Percentiles rank a stretch among this genome's conserved stretches.
phyloP scores from a whole-genome alignment of 495 filamentous ascomycete species.

The Monascus purpureus region DNA sequence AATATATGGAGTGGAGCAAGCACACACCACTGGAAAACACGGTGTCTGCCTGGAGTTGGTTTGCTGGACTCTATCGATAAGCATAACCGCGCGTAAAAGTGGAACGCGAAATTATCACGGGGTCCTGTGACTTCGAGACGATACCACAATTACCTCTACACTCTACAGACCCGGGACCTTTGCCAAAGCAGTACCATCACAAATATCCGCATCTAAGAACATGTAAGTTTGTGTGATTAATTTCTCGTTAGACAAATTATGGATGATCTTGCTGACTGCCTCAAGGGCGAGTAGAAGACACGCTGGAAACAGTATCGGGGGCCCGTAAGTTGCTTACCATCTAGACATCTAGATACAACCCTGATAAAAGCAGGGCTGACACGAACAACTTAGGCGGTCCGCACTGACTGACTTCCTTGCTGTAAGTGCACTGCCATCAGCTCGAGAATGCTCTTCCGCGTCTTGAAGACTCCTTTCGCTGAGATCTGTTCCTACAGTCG shows the following conservation, averaged over 20 bases:
- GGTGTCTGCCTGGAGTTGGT: too few relatives aligned
- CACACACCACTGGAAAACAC: too few relatives aligned
- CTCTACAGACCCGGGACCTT: too few relatives aligned
- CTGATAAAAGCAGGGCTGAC: too few relatives aligned
- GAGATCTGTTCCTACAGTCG: conserved; percentile 30
- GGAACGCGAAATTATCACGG: conserved; percentile 35
- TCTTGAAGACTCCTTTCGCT: conserved; percentile 1
- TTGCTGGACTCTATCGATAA: too few relatives aligned
- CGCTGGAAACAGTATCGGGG: conserved; percentile 41
- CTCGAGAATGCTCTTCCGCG: not conserved
- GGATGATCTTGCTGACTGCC: not conserved
- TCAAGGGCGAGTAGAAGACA: conserved; percentile 27
- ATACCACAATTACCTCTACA: not conserved
- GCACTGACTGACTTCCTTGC: conserved; percentile 73
- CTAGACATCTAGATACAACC: not conserved
- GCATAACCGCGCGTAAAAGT: conserved; percentile 39
- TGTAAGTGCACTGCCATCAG: conserved; percentile 26
- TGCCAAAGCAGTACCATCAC: too few relatives aligned
- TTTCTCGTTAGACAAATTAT: too few relatives aligned
- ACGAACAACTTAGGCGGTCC: conserved; percentile 36
- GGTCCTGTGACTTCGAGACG: conserved; percentile 20
- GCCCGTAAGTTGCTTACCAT: conserved; percentile 39
- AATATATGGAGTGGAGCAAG: too few relatives aligned
- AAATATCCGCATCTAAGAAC: too few relatives aligned
- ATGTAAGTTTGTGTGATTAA: too few relatives aligned